phyloP scores from a whole-genome alignment of 768 basidiomycete species.

The Russula brevipes region DNA sequence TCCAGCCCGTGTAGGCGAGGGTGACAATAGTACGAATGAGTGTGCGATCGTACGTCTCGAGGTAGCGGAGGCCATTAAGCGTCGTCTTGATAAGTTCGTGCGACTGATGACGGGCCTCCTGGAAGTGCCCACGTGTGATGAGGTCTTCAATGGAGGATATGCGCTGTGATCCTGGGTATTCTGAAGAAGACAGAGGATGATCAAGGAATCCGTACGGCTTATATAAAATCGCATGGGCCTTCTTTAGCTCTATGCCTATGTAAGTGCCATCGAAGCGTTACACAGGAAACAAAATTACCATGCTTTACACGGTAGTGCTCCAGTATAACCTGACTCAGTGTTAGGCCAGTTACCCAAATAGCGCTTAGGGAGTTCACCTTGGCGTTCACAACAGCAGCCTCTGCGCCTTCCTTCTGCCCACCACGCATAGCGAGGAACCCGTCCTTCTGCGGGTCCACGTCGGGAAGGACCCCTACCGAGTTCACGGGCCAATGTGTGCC shows the following conservation, averaged over 20 bases:
- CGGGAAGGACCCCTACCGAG: constrained; percentile 76
- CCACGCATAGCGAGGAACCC: constrained; percentile 50
- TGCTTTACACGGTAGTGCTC: constrained; percentile 78
- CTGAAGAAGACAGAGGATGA: constrained; percentile 26
- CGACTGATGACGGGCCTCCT: constrained; percentile 46
- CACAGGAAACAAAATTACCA: constrained; percentile 38
- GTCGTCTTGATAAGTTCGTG: constrained; percentile 47
- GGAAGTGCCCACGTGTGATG: constrained; percentile 42
- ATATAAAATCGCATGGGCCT: constrained; percentile 53
- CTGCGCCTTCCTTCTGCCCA: constrained; percentile 49
- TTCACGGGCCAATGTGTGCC: constrained; percentile 77
- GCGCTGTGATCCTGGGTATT: constrained; percentile 34
- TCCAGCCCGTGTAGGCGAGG: constrained; percentile 74
- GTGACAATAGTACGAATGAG: constrained; percentile 67
- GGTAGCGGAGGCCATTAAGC: constrained; percentile 64
- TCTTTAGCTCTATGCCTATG: constrained; percentile 51
- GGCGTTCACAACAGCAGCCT: constrained; percentile 58
- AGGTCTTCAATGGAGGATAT: constrained; percentile 43
- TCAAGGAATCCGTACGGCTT: constrained; percentile 53
- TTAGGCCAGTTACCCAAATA: neutral
- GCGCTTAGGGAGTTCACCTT: constrained; percentile 36
- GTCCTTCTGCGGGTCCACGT: constrained; percentile 53
- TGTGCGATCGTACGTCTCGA: constrained; percentile 72
- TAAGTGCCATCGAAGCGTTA: neutral
- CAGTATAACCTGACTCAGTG: constrained; percentile 47